These are phyloP conservation scores for Fusarium zealandicum DNA, from an alignment of 2,329 filamentous ascomycete species.

Conservation along the genomic window DNA sequence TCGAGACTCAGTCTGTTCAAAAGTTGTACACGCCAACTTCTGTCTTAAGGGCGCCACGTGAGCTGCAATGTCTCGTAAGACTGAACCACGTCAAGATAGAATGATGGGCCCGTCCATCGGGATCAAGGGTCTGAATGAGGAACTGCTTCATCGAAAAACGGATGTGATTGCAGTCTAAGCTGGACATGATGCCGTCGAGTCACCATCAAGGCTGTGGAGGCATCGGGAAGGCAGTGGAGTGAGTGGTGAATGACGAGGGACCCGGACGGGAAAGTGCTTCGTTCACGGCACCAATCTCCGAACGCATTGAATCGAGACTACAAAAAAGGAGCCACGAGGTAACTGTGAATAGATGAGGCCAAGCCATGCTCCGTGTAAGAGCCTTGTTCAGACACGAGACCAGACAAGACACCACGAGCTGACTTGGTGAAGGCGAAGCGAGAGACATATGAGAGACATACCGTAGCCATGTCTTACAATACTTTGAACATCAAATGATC, in stretches of 20 bases:
- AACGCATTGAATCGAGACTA: background rate
- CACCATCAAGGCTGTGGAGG: slow-evolving; percentile 8
- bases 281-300: slow-evolving; percentile 4
- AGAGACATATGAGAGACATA: no score
- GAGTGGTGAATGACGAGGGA: slow-evolving; percentile 17
- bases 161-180: slow-evolving; percentile 7
- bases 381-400: background rate
- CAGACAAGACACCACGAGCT: slow-evolving; percentile 17
- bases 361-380: background rate
- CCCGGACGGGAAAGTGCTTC: slow-evolving; percentile 18
- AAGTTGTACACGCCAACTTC: slow-evolving; percentile 16
- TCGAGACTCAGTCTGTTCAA: slow-evolving; percentile 16
- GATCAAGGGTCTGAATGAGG: background rate
- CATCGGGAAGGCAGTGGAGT: slow-evolving; percentile 23
- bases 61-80: slow-evolving; percentile 33
- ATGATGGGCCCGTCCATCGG: background rate
- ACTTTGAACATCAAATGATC: slow-evolving; percentile 12
- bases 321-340: background rate
- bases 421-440: slow-evolving; percentile 21
- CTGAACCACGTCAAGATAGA: slow-evolving; percentile 9
- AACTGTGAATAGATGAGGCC: background rate
- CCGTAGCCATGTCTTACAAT: slow-evolving; percentile 29
- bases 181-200: slow-evolving; percentile 12
- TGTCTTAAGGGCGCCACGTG: slow-evolving; percentile 7
- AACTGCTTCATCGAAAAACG: slow-evolving; percentile 7